A percentile compares a stretch with the other conserved stretches of the same genome.
Conservation (phyloP, 1,139 yeast genomes). For the Candida tropicalis region DNA sequence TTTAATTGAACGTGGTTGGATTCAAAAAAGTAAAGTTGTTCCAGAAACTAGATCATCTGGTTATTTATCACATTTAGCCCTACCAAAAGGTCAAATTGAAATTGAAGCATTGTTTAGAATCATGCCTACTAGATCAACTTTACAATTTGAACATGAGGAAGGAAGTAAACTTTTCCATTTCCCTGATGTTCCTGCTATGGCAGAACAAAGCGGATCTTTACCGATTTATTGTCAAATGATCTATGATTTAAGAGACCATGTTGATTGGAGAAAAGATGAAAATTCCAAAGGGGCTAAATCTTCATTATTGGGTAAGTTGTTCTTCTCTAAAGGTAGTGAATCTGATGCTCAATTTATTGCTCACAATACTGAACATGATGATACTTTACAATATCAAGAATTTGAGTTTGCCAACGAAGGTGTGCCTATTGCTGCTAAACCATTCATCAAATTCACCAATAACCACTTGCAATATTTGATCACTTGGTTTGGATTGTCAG, state of each 20-base stretch:
- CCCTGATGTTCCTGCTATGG: constrained; percentile 83
- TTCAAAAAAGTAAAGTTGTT: constrained; percentile 68
- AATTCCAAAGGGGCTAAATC: constrained; percentile 9
- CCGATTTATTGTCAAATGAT: constrained; percentile 82
- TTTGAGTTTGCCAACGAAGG: constrained; percentile 70
- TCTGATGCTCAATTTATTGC: constrained; percentile 23
- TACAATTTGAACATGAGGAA: constrained; percentile 76
- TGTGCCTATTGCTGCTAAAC: constrained; percentile 84
- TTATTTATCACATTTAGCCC: constrained; percentile 61
- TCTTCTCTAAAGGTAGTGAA: constrained; percentile 9
- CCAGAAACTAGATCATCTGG: constrained; percentile 57
- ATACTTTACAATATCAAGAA: constrained; percentile 44
- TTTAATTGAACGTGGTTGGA: constrained; percentile 92
- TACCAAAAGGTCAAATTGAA: constrained; percentile 76
- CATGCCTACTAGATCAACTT: constrained; percentile 67
- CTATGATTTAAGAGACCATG: constrained; percentile 63
- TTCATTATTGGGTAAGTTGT: constrained; percentile 17
- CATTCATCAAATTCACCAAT: constrained; percentile 79
- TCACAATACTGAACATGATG: constrained; percentile 26
- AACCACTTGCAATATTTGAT: constrained; percentile 90
- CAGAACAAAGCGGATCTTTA: constrained; percentile 62
- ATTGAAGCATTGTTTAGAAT: constrained; percentile 73
- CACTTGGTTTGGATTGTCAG: constrained; percentile 91
- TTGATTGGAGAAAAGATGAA: constrained; percentile 42
- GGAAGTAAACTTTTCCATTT: constrained; percentile 66